Evolutionary conservation across 495 filamentous ascomycete genomes (phyloP).

Genomic region (Bathelium albidoporum): DNA sequence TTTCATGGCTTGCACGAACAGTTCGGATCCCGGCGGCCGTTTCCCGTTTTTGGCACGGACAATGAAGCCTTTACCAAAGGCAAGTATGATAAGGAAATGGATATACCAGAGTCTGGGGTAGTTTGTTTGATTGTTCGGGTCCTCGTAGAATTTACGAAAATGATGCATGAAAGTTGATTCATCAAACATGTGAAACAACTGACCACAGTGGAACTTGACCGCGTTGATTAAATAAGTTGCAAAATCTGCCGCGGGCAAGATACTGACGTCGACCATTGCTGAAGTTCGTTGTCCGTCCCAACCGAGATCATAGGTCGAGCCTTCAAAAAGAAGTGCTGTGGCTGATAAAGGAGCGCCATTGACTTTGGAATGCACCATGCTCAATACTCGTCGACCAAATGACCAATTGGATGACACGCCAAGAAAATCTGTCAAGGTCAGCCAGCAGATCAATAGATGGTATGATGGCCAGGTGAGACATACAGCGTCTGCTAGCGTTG

Average conservation of each 20-base stretch:
- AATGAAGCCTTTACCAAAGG: constrained; percentile 37
- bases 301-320: constrained; percentile 33
- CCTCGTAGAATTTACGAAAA: constrained; percentile 31
- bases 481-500: background rate
- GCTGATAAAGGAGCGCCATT: constrained; percentile 30
- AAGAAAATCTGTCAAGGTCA: constrained; percentile 28
- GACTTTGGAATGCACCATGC: constrained; percentile 32
- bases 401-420: constrained; percentile 41
- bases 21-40: constrained; percentile 31
- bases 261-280: constrained; percentile 20
- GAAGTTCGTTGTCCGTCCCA: constrained; percentile 32
- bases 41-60: constrained; percentile 28
- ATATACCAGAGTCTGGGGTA: constrained; percentile 34
- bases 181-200: constrained; percentile 39
- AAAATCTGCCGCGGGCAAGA: constrained; percentile 33
- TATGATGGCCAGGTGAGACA: constrained; percentile 14
- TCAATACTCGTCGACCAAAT: constrained; percentile 35
- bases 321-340: constrained; percentile 33
- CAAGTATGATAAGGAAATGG: constrained; percentile 37
- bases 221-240: constrained; percentile 37
- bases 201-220: constrained; percentile 37
- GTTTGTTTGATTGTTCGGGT: constrained; percentile 18
- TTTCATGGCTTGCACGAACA: constrained; percentile 35
- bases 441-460: constrained; percentile 23
- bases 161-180: constrained; percentile 34